A percentile compares a stretch with the other conserved stretches of the same genome.
These are phyloP conservation scores for Tolypocladium inflatum DNA, from an alignment of 2,329 filamentous ascomycete genomes.

Conservation along the genomic window DNA sequence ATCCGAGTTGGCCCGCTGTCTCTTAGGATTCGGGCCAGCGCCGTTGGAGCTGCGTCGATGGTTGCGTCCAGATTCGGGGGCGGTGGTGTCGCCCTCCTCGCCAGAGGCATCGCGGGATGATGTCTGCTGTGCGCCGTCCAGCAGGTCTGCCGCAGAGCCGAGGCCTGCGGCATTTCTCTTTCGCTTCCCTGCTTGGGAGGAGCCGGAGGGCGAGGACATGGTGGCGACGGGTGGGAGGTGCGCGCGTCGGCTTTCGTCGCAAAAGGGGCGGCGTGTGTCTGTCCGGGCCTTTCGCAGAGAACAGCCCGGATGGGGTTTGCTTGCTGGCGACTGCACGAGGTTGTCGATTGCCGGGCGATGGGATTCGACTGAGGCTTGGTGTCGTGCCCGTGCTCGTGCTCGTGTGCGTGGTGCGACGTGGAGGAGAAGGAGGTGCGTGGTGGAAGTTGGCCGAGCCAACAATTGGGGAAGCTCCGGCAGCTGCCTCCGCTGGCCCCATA, in stretches of 20 bases:
- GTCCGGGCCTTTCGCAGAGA: not conserved
- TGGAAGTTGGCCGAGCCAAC: not conserved
- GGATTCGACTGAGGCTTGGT: not conserved
- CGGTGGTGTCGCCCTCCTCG: conserved; percentile 70
- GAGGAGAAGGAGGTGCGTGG: not conserved
- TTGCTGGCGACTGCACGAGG: not conserved
- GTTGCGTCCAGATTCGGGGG: conserved; percentile 50
- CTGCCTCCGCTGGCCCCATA: not conserved
- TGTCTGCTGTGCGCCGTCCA: conserved; percentile 51
- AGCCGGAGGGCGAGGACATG: conserved; percentile 53
- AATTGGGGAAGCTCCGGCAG: not conserved
- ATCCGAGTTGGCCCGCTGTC: conserved; percentile 60
- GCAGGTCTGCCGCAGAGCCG: conserved; percentile 30
- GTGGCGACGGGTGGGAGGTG: conserved; percentile 6
- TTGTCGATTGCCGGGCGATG: not conserved
- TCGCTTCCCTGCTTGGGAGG: conserved; percentile 58
- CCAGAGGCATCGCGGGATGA: conserved; percentile 76
- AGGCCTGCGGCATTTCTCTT: conserved; percentile 59
- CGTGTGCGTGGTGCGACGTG: not conserved
- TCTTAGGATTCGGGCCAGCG: conserved; percentile 58
- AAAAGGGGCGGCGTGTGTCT: not conserved
- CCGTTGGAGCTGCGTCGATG: conserved; percentile 47
- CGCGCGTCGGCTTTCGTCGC: not conserved
- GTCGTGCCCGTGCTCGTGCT: not conserved
- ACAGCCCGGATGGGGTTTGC: not conserved